phyloP scores from a whole-genome alignment of 257 asterid genomes.

The Scutellaria baicalensis region DNA sequence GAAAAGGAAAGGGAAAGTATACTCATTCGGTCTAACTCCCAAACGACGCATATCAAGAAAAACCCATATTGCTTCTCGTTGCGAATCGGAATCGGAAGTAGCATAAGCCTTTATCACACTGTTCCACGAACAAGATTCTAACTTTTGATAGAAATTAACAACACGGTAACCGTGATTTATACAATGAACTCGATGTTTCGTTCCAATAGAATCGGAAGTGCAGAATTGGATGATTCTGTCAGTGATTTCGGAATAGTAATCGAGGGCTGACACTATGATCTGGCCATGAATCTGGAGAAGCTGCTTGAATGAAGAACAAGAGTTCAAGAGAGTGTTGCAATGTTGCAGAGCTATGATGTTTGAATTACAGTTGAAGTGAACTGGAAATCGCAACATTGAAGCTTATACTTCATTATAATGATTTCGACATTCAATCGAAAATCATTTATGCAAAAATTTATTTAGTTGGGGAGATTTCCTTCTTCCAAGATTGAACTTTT shows the following conservation, averaged over 20 bases:
- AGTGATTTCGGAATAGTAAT: conserved; percentile 11
- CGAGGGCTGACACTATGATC: conserved; percentile 26
- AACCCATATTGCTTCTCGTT: conserved; percentile 32
- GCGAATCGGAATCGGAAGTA: conserved; percentile 19
- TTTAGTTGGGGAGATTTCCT: no score
- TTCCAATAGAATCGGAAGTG: conserved; percentile 16
- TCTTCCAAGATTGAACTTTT: no score
- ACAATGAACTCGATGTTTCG: neutral
- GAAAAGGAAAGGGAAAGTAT: conserved; percentile 61
- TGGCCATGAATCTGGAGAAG: conserved; percentile 41
- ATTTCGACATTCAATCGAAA: no score
- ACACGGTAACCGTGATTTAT: conserved; percentile 24
- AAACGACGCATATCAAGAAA: conserved; percentile 48
- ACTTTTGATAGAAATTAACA: conserved; percentile 14
- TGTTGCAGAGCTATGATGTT: conserved; percentile 8
- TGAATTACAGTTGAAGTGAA: conserved; percentile 14
- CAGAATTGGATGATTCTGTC: conserved; percentile 34
- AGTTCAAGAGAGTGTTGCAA: conserved; percentile 20
- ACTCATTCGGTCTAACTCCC: conserved; percentile 43
- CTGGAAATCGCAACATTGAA: conserved; percentile 1
- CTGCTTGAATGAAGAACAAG: conserved; percentile 27
- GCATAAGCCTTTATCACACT: conserved; percentile 46
- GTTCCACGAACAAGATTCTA: conserved; percentile 42
- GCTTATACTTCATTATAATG: no score
- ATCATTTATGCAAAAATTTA: no score